Conservation (phyloP, 2,329 filamentous ascomycete species). For the Acarospora socialis region DNA sequence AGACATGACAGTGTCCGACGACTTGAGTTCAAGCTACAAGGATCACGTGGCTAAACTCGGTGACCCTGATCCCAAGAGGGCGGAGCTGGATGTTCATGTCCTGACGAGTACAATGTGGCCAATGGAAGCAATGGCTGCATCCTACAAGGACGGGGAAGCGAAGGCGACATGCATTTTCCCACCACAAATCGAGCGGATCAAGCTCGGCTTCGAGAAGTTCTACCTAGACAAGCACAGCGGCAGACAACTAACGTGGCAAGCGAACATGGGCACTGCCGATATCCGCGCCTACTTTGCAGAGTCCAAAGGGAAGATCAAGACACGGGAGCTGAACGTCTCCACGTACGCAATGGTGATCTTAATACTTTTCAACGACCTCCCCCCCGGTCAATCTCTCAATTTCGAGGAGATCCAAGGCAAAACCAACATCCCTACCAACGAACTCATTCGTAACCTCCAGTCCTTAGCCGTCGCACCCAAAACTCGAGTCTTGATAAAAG, state of each 20-base stretch:
- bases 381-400: constrained; percentile 34
- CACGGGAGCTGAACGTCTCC: constrained; percentile 81
- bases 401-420: constrained; percentile 69
- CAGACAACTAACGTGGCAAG: constrained; percentile 72
- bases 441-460: constrained; percentile 64
- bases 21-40: constrained; percentile 65
- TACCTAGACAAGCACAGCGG: constrained; percentile 81
- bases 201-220: constrained; percentile 75
- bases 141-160: constrained; percentile 36
- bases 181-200: constrained; percentile 55
- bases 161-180: constrained; percentile 55
- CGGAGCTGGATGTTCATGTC: constrained; percentile 73
- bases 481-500: constrained; percentile 65
- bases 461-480: constrained; percentile 74
- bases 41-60: constrained; percentile 47
- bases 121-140: constrained; percentile 62
- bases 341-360: constrained; percentile 88
- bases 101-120: constrained; percentile 94
- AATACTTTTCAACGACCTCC: constrained; percentile 72
- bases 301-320: constrained; percentile 55
- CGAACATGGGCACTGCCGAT: constrained; percentile 68
- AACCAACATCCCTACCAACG: constrained; percentile 62
- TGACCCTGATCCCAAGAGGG: constrained; percentile 44
- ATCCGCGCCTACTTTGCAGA: constrained; percentile 65
- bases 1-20: constrained; percentile 78